These are phyloP conservation scores for Xylariaceae sp. DNA, from an alignment of 2,329 filamentous ascomycete genomes.

Conservation along the genomic window DNA sequence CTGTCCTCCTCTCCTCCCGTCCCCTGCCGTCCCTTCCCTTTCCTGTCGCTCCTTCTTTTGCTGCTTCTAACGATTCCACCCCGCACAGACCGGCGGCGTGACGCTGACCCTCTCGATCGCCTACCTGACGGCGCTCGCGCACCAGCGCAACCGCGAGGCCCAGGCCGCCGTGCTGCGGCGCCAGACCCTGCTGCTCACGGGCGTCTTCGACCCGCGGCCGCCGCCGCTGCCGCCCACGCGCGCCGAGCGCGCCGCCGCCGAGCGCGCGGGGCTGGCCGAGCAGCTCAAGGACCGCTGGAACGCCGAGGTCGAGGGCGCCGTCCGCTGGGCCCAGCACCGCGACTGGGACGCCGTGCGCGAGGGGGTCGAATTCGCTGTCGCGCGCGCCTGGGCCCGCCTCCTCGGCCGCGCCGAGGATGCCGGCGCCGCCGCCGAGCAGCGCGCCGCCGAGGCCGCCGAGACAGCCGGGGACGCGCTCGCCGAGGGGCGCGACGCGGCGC, in stretches of 20 bases:
- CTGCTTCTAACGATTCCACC: not conserved
- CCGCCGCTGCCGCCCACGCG: conserved; percentile 41
- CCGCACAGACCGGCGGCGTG: conserved; percentile 61
- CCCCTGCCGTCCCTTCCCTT: not conserved
- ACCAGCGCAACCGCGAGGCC: conserved; percentile 58
- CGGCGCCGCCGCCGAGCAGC: conserved; percentile 21
- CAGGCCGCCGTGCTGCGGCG: conserved; percentile 50
- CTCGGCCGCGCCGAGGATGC: conserved; percentile 29
- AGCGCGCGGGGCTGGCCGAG: conserved; percentile 53
- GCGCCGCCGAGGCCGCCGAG: conserved; percentile 9
- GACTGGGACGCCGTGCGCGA: conserved; percentile 58
- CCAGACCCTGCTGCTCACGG: conserved; percentile 47
- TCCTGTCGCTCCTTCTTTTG: not conserved
- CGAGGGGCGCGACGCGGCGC: conserved; percentile 27
- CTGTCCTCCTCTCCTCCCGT: not conserved
- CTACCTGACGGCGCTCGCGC: conserved; percentile 63
- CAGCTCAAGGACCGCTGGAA: conserved; percentile 74
- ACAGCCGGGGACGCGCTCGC: conserved; percentile 24
- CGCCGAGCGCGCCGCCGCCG: conserved; percentile 41
- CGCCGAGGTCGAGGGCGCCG: conserved; percentile 58
- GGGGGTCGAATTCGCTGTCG: conserved; percentile 42
- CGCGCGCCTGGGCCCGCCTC: conserved; percentile 35
- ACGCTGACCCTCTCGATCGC: conserved; percentile 66
- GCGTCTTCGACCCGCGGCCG: conserved; percentile 40
- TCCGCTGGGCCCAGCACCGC: conserved; percentile 57